Base-by-base conservation (phyloP, 768 basidiomycete species). In the Scleroderma bovista region DNA sequence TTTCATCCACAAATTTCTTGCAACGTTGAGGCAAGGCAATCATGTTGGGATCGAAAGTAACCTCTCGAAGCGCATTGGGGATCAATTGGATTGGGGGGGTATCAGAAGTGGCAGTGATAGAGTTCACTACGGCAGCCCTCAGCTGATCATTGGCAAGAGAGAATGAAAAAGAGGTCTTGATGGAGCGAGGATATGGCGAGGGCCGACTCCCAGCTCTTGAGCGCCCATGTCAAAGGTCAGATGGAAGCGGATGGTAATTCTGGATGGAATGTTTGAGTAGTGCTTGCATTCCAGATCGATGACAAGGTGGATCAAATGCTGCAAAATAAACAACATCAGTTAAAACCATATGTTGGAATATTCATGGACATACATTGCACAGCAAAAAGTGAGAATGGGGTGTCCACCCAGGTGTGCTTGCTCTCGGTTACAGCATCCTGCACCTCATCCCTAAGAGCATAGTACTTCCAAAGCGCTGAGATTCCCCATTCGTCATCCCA, bases 241-340 rank as follows among this genome's bases (percentile, higher is more conserved):
- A 81, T 0, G 88, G 82, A n/a, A 90, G 77, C 6, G 86, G 84
- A 0, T 81, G 79, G 46, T 78, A 90, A 46, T 72, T 85, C 64
- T 86, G 75, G 31, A 86, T 69, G 1, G 87, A 89, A 46, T 88
- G 80, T 46, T 86, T n/a, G n/a, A n/a, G n/a, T n/a, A n/a, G n/a
- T n/a, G n/a, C n/a, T n/a, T n/a, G n/a, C n/a, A n/a, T n/a, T n/a
- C n/a, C n/a, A n/a, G n/a, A n/a, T n/a, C n/a, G n/a, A n/a, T n/a
- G n/a, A n/a, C n/a, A n/a, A n/a, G n/a, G n/a, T n/a, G n/a, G n/a
- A n/a, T n/a, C n/a, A n/a, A n/a, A n/a, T n/a, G n/a, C n/a, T n/a
- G n/a, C 77, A 1, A 90, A 70, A 49, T 90, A 68, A 0, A 85
- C 86, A n/a, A n/a, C n/a, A n/a, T n/a, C n/a, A n/a, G n/a, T n/a